Conservation (phyloP, 2,329 filamentous ascomycete species). For the Diaporthe capsici region DNA sequence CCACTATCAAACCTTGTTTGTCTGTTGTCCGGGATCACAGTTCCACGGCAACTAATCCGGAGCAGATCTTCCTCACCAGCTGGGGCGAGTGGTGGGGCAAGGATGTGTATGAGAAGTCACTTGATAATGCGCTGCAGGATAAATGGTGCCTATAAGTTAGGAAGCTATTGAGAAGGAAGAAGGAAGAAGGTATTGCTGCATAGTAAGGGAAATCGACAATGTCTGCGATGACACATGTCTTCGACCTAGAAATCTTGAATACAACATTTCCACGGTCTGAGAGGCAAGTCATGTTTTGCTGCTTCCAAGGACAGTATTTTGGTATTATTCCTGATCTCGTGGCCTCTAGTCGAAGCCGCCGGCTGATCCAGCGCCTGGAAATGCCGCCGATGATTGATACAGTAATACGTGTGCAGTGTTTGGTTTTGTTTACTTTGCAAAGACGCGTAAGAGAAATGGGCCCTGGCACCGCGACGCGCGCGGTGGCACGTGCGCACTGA, state of each 20-base stretch:
- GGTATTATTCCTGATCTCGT: no score
- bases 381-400: no score
- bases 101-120: slow-evolving; percentile 55
- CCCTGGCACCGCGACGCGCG: background rate
- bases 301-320: no score
- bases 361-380: no score
- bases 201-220: no score
- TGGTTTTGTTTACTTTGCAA: background rate
- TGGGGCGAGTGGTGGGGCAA: slow-evolving; percentile 71
- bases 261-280: no score
- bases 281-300: no score
- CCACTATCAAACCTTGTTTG: no score
- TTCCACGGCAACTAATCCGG: slow-evolving; percentile 54
- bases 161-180: slow-evolving; percentile 64
- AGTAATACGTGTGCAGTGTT: background rate
- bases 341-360: no score
- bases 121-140: slow-evolving; percentile 64
- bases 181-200: slow-evolving; percentile 48
- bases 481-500: background rate
- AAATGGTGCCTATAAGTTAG: slow-evolving; percentile 63
- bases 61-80: slow-evolving; percentile 68
- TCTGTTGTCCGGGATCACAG: no score
- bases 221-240: no score
- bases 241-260: no score
- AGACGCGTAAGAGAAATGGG: background rate